Conservation (phyloP, 2,329 filamentous ascomycete genomes). For the Penicillium sp. region DNA sequence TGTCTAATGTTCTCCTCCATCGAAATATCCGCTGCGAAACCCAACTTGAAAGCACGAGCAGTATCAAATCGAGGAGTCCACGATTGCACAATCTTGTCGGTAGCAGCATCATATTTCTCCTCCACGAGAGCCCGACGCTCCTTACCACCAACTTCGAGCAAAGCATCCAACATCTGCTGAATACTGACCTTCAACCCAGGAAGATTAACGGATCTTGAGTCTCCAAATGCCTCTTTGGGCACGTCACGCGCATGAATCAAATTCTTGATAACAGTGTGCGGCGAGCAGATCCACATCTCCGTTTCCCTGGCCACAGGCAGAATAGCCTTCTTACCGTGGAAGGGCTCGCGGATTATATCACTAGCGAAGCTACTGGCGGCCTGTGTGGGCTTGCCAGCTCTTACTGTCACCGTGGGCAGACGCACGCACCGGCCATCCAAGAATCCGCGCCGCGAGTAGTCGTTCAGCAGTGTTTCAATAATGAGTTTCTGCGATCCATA, state of each 20-base stretch:
- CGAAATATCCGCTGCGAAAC: conserved; percentile 36
- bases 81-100: conserved; percentile 52
- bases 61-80: conserved; percentile 54
- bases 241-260: conserved; percentile 46
- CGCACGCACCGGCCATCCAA: conserved; percentile 41
- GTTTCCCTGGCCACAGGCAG: conserved; percentile 47
- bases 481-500: conserved; percentile 49
- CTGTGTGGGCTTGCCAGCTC: conserved; percentile 44
- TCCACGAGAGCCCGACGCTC: conserved; percentile 46
- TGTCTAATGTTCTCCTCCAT: conserved; percentile 36
- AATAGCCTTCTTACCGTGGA: conserved; percentile 43
- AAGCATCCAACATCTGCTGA: conserved; percentile 53
- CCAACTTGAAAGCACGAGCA: conserved; percentile 45
- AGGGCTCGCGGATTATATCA: conserved; percentile 47
- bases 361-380: conserved; percentile 47
- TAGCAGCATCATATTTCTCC: conserved; percentile 47
- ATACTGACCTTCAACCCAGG: conserved; percentile 50
- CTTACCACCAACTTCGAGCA: conserved; percentile 49
- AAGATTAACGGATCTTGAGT: conserved; percentile 46
- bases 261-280: conserved; percentile 48
- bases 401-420: conserved; percentile 46
- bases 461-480: conserved; percentile 44
- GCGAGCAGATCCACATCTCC: conserved; percentile 51
- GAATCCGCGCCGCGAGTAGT: conserved; percentile 45
- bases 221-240: conserved; percentile 45